These are phyloP conservation scores for Peronosclerospora sorghi DNA, from an alignment of 352 stramenopile genomes.

Conservation along the genomic window DNA sequence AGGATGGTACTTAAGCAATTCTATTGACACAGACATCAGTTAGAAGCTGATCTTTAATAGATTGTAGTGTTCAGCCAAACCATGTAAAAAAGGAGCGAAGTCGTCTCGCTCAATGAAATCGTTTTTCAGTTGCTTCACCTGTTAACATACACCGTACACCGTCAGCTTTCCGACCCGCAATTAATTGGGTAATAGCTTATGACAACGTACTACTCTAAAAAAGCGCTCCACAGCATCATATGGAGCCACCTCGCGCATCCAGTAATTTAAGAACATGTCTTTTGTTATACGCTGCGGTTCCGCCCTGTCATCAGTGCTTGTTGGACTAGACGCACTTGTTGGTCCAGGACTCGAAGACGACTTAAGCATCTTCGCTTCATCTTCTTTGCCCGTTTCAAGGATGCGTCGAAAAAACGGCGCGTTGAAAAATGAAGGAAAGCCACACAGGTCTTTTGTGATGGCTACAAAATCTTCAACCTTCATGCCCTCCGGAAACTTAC, in stretches of 20 bases:
- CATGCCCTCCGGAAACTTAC: constrained; percentile 72
- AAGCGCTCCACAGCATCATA: constrained; percentile 95
- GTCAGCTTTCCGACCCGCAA: constrained; percentile 1
- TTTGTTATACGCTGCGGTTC: constrained; percentile 52
- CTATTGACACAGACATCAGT: constrained; percentile 32
- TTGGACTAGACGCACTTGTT: constrained; percentile 11
- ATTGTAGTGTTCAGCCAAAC: constrained; percentile 13
- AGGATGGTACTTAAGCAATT: constrained; percentile 82
- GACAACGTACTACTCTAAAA: constrained; percentile 86
- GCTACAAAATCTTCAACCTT: constrained; percentile 85
- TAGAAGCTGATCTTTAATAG: neutral
- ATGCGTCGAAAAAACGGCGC: constrained; percentile 92
- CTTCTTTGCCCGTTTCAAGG: constrained; percentile 14
- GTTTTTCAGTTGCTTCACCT: constrained; percentile 89
- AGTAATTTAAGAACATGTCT: constrained; percentile 90
- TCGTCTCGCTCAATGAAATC: constrained; percentile 91
- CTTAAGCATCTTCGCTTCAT: constrained; percentile 17
- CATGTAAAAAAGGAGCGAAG: constrained; percentile 96
- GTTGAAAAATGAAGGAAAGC: constrained; percentile 98
- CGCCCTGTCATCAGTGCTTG: constrained; percentile 13
- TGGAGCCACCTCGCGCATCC: constrained; percentile 90
- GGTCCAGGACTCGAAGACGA: constrained; percentile 6
- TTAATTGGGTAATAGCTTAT: neutral
- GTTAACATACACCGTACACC: constrained; percentile 1
- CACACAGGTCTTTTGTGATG: constrained; percentile 96